Evolutionary conservation across 2,329 filamentous ascomycete genomes (phyloP).

Genomic region (Fusarium sublunatum): DNA sequence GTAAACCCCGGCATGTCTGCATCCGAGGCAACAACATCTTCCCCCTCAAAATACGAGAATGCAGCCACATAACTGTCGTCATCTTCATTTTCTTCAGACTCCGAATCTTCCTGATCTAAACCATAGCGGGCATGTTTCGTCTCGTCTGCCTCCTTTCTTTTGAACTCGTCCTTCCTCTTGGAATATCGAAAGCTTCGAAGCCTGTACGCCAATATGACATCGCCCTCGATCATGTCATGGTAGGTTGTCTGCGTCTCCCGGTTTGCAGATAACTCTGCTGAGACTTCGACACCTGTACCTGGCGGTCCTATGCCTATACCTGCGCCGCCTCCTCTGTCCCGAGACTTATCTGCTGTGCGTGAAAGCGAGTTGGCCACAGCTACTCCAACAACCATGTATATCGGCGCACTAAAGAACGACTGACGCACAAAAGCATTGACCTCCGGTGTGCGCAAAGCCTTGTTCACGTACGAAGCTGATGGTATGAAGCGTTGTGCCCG

Average conservation of each 20-base stretch:
- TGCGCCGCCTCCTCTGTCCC: conserved; percentile 12
- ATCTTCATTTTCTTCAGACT: not conserved
- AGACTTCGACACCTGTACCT: conserved; percentile 22
- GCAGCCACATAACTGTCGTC: not conserved
- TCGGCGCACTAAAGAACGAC: conserved; percentile 24
- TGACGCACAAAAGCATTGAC: conserved; percentile 8
- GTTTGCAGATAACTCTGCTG: conserved; percentile 22
- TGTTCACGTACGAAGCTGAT: not conserved
- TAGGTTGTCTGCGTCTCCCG: conserved; percentile 12
- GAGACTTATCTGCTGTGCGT: conserved; percentile 6
- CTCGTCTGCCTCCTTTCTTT: conserved; percentile 17
- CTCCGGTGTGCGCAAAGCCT: not conserved
- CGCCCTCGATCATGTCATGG: conserved; percentile 11
- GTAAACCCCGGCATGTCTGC: conserved; percentile 10
- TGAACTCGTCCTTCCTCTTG: conserved; percentile 15
- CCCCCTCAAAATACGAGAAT: conserved; percentile 10
- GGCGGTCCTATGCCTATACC: conserved; percentile 27
- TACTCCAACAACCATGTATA: conserved; percentile 30
- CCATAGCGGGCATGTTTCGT: conserved; percentile 7
- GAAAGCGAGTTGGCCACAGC: conserved; percentile 19
- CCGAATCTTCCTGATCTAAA: not conserved
- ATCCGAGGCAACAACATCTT: conserved; percentile 6
- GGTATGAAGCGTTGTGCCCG: conserved; percentile 7
- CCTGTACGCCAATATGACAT: conserved; percentile 29
- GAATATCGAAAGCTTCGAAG: conserved; percentile 27